A percentile compares a stretch with the other conserved stretches of the same genome.
Conservation (phyloP, 805 yeast species). For the Helenozyma baotianmanensis region DNA sequence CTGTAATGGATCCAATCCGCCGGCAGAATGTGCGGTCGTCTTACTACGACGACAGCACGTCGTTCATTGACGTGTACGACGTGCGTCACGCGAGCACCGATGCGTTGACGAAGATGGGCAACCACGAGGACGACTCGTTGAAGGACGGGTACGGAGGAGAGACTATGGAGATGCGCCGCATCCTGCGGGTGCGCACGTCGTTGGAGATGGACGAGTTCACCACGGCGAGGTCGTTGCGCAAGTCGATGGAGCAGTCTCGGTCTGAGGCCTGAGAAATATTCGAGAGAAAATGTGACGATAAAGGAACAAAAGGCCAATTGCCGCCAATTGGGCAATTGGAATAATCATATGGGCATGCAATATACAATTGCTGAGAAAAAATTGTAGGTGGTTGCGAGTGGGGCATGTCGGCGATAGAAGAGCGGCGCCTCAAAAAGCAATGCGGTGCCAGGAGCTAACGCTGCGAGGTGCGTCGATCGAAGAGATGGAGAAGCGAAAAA, state of each 20-base stretch:
- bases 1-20: constrained; percentile 1
- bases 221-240: constrained; percentile 26
- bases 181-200: constrained; percentile 26
- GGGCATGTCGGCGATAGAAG: no score
- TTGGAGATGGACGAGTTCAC: constrained; percentile 34
- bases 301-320: no score
- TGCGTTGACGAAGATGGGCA: constrained; percentile 29
- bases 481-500: constrained; percentile 2
- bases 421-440: no score
- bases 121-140: constrained; percentile 51
- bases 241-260: constrained; percentile 5
- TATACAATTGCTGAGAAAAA: no score
- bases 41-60: constrained; percentile 31
- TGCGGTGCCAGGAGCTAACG: no score
- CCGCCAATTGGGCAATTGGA: no score
- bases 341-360: no score
- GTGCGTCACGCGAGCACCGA: constrained; percentile 24
- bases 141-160: no score
- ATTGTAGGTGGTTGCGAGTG: no score
- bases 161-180: constrained; percentile 6
- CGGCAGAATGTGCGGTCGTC: constrained; percentile 26
- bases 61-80: constrained; percentile 31
- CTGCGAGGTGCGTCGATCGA: no score
- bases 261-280: no score
- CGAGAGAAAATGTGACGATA: no score